These are phyloP conservation scores for Trichoderma sp. DNA, from an alignment of 2,329 filamentous ascomycete genomes.

Conservation along the genomic window DNA sequence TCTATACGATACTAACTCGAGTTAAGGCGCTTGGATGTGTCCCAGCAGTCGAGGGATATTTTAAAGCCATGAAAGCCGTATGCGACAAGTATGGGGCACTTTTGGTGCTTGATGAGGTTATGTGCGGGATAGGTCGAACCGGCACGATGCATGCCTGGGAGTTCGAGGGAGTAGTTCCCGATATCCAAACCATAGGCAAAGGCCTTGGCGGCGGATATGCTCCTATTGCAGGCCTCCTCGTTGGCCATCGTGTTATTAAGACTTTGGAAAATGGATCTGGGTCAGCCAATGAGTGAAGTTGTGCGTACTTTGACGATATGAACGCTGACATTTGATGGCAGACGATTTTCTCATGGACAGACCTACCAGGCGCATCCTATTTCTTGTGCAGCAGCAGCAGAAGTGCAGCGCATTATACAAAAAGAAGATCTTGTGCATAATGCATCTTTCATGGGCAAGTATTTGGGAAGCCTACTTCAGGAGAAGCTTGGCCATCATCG, in stretches of 20 bases:
- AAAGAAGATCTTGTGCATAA: slow-evolving; percentile 58
- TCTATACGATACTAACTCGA: not conserved
- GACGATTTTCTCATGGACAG: slow-evolving; percentile 21
- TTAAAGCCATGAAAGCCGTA: slow-evolving; percentile 48
- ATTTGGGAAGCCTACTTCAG: not conserved
- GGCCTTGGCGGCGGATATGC: slow-evolving; percentile 62
- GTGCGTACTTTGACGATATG: not conserved
- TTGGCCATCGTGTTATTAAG: not conserved
- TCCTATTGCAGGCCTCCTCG: slow-evolving; percentile 46
- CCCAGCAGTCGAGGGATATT: slow-evolving; percentile 51
- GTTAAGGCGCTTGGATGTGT: slow-evolving; percentile 45
- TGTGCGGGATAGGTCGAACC: slow-evolving; percentile 64
- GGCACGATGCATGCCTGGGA: slow-evolving; percentile 64
- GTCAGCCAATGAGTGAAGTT: not conserved
- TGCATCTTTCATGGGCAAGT: slow-evolving; percentile 41
- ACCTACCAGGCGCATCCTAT: slow-evolving; percentile 30
- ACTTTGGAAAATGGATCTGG: not conserved
- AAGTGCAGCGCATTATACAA: slow-evolving; percentile 45
- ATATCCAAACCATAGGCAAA: slow-evolving; percentile 66
- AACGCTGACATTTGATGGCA: not conserved
- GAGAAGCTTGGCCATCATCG: slow-evolving; percentile 33
- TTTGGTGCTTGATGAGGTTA: slow-evolving; percentile 60
- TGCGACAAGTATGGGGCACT: slow-evolving; percentile 56
- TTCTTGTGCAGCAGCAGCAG: slow-evolving; percentile 25
- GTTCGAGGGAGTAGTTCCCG: slow-evolving; percentile 55